These are phyloP conservation scores for Colletotrichum sp. DNA, from an alignment of 2,329 filamentous ascomycete species.

Conservation along the genomic window DNA sequence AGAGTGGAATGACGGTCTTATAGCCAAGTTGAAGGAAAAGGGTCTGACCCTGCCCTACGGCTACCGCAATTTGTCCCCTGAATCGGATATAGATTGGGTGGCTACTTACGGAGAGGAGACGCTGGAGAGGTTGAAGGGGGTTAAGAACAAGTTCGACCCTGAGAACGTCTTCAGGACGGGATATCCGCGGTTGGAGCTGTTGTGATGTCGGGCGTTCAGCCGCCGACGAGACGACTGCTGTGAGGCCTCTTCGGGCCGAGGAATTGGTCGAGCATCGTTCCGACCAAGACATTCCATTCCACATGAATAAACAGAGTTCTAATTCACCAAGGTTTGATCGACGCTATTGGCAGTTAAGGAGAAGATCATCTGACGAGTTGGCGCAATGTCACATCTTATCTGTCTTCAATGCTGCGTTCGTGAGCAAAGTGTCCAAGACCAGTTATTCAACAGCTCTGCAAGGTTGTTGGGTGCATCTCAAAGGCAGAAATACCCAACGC, in stretches of 20 bases:
- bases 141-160: constrained; percentile 20
- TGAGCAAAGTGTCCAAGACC: neutral
- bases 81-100: constrained; percentile 25
- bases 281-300: neutral
- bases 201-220: neutral
- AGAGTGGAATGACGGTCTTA: constrained; percentile 23
- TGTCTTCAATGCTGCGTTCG: neutral
- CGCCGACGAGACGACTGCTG: neutral
- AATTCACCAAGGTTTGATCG: neutral
- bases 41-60: constrained; percentile 35
- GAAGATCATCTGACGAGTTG: neutral
- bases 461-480: neutral
- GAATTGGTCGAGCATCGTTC: neutral
- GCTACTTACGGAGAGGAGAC: constrained; percentile 33
- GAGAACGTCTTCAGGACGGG: constrained; percentile 16
- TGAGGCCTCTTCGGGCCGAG: neutral
- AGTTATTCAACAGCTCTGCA: neutral
- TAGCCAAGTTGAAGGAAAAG: constrained; percentile 29
- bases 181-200: neutral
- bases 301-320: neutral
- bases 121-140: constrained; percentile 15
- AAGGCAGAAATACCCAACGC: neutral
- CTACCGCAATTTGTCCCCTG: constrained; percentile 8
- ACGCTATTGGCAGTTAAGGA: neutral
- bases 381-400: neutral